phyloP scores from a whole-genome alignment of 2,329 filamentous ascomycete species.

The Amauroascus niger region DNA sequence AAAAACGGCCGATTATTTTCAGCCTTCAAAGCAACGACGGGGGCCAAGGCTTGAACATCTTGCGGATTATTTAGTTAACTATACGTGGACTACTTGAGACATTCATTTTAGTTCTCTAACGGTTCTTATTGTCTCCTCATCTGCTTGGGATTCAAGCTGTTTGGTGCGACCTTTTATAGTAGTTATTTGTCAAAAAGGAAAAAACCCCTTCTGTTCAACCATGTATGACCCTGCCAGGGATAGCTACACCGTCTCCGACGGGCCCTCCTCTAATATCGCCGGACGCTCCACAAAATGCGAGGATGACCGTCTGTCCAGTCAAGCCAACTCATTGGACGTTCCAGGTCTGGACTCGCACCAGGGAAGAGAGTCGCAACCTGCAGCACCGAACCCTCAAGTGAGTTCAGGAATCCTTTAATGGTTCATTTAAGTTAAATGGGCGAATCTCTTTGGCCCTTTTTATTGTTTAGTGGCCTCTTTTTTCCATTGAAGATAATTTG shows the following conservation, averaged over 20 bases:
- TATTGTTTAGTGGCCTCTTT: background rate
- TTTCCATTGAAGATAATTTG: background rate
- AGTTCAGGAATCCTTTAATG: background rate
- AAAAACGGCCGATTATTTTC: background rate
- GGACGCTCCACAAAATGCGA: constrained; percentile 13
- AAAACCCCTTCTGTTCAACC: background rate
- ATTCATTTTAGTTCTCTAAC: too few relatives aligned
- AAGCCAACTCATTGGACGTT: constrained; percentile 1
- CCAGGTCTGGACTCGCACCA: background rate
- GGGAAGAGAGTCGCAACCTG: background rate
- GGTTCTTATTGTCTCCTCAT: too few relatives aligned
- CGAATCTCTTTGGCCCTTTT: too few relatives aligned
- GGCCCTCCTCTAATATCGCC: constrained; percentile 17
- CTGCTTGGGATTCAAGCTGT: background rate
- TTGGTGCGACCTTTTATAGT: background rate
- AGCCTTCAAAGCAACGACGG: background rate
- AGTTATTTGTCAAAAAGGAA: too few relatives aligned
- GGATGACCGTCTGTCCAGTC: constrained; percentile 8
- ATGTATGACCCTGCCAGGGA: constrained; percentile 31
- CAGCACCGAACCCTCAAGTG: background rate
- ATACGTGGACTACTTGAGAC: too few relatives aligned
- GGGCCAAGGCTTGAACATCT: too few relatives aligned
- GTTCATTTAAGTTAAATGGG: background rate
- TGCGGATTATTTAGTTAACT: too few relatives aligned
- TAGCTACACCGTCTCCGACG: constrained; percentile 24